Conservation (phyloP, 495 filamentous ascomycete species). For the Aspergillus cavernicola region DNA sequence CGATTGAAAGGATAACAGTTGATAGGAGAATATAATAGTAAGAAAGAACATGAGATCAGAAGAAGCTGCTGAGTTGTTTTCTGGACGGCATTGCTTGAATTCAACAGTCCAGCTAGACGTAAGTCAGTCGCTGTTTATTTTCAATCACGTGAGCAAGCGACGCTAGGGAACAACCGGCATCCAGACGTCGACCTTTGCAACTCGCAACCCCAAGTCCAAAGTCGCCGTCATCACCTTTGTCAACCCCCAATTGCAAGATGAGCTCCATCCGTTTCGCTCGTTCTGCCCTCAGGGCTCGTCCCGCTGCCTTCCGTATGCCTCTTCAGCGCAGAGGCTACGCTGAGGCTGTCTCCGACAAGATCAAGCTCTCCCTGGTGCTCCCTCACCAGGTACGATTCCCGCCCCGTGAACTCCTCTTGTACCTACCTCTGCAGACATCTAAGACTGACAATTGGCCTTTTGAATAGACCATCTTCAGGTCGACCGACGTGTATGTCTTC, state of each 20-base stretch:
- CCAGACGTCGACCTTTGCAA: constrained; percentile 46
- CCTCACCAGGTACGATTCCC: constrained; percentile 85
- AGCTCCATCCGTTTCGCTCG: constrained; percentile 88
- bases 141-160: constrained; percentile 14
- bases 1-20: too few species aligned
- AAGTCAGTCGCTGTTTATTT: not conserved
- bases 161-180: constrained; percentile 48
- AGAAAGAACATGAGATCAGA: too few species aligned
- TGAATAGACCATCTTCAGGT: constrained; percentile 67
- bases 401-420: constrained; percentile 2
- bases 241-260: constrained; percentile 57
- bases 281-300: constrained; percentile 74
- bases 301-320: constrained; percentile 63
- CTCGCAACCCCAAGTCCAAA: constrained; percentile 35
- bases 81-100: too few species aligned
- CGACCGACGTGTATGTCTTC: constrained; percentile 65
- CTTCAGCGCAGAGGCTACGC: constrained; percentile 86
- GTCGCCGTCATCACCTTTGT: constrained; percentile 30
- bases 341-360: constrained; percentile 91
- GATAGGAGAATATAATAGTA: too few species aligned
- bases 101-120: too few species aligned
- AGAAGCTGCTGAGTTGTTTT: too few species aligned
- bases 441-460: constrained; percentile 23
- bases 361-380: constrained; percentile 94
- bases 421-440: not conserved